Evolutionary conservation across 2,329 filamentous ascomycete species (phyloP).

Genomic region (Setomelanomma holmii): DNA sequence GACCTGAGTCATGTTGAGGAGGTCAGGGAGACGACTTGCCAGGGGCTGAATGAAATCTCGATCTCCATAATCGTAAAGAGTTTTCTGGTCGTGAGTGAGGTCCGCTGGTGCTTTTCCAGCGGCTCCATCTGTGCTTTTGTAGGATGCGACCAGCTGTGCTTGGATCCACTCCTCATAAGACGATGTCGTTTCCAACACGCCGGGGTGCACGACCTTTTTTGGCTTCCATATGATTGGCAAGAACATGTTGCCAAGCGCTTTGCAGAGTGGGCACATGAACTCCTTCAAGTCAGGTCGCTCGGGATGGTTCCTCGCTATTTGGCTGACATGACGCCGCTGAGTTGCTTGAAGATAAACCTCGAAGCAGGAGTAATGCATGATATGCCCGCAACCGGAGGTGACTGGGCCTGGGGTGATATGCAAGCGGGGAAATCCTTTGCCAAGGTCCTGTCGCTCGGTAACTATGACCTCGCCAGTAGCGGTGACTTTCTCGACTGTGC

Average conservation of each 20-base stretch:
- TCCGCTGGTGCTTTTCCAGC: constrained; percentile 31
- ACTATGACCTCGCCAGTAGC: constrained; percentile 73
- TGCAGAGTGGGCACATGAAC: constrained; percentile 96
- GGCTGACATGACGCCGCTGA: constrained; percentile 81
- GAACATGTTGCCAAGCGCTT: constrained; percentile 94
- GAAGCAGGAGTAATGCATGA: constrained; percentile 98
- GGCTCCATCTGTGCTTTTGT: constrained; percentile 52
- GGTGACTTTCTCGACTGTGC: constrained; percentile 77
- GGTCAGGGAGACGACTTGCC: constrained; percentile 49
- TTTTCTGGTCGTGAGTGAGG: constrained; percentile 52
- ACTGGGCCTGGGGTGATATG: constrained; percentile 76
- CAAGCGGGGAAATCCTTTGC: constrained; percentile 82
- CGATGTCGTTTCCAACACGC: constrained; percentile 66
- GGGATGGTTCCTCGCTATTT: constrained; percentile 93
- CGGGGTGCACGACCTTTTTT: constrained; percentile 82
- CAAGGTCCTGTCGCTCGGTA: constrained; percentile 80
- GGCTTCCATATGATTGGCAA: constrained; percentile 95
- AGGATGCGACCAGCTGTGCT: constrained; percentile 60
- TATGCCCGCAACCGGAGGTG: constrained; percentile 91
- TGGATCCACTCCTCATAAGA: constrained; percentile 75
- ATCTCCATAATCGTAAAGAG: constrained; percentile 60
- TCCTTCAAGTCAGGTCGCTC: constrained; percentile 81
- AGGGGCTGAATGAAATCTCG: constrained; percentile 60
- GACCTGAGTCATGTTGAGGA: constrained; percentile 33
- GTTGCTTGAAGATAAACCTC: constrained; percentile 89